Conservation (phyloP, 495 filamentous ascomycete species). For the Aspergillus incahuasiensis region DNA sequence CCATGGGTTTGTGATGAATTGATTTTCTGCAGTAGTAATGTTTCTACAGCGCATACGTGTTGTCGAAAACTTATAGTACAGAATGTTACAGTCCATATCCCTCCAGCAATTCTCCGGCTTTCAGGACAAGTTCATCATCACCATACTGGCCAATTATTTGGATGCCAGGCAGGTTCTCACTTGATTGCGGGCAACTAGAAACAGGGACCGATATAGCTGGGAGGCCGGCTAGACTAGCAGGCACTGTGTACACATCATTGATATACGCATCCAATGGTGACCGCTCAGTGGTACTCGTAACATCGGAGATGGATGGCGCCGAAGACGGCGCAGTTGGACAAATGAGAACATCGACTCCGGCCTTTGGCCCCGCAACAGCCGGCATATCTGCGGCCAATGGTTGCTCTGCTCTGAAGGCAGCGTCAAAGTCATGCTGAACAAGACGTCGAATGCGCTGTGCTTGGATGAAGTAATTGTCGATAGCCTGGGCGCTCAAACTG, state of each 20-base stretch:
- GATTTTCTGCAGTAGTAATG: no score
- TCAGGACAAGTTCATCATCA: constrained; percentile 61
- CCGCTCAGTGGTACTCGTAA: constrained; percentile 27
- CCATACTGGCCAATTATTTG: constrained; percentile 92
- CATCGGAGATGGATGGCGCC: constrained; percentile 59
- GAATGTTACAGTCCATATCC: constrained; percentile 13
- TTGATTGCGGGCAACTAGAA: constrained; percentile 21
- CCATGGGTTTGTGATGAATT: no score
- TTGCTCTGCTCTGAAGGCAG: constrained; percentile 64
- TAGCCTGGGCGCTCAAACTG: constrained; percentile 81
- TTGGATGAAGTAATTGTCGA: constrained; percentile 94
- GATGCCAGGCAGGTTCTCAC: constrained; percentile 56
- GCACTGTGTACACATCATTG: constrained; percentile 94
- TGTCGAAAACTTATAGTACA: neutral
- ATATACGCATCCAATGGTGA: constrained; percentile 61
- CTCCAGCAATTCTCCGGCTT: constrained; percentile 36
- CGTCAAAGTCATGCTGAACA: constrained; percentile 80
- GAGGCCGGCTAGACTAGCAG: constrained; percentile 86
- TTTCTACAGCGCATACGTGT: no score
- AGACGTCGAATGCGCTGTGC: constrained; percentile 83
- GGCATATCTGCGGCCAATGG: constrained; percentile 49
- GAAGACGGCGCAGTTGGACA: constrained; percentile 79
- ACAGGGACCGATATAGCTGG: constrained; percentile 86
- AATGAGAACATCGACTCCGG: constrained; percentile 77
- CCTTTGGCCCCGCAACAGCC: constrained; percentile 27